Evolutionary conservation across 1,139 yeast species (phyloP), one percentile per base, ranked within the genome.

Genomic region (Pichia terricola): DNA sequence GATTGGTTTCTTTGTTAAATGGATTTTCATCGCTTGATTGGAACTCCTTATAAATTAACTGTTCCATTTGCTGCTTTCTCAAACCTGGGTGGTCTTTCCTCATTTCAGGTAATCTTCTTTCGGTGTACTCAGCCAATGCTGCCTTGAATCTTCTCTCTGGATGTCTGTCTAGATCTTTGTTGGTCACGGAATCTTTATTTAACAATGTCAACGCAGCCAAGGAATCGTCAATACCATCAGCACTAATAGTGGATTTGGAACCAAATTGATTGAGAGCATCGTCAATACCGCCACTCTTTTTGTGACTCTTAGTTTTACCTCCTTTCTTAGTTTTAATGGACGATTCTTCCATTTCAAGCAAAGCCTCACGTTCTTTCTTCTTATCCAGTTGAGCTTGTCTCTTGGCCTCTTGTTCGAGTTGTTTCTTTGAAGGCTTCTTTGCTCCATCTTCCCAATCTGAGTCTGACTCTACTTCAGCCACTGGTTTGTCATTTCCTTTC

Each of bases 71-170:
- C 59, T 82, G 85, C 54, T 80, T 70, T 56, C 95, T 73, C 56
- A 85, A 71, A 9, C 95, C 95, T 3, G 91, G 89, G 53, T 81
- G 71, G 61, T 86, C 95, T 58, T 77, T 71, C 64, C 81, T 79
- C 47, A 81, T 52, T 57, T 81, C 87, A 7, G 94, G 94, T 42
- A 82, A 61, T 56, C 94, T 73, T 47, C 70, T 68, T 51, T 81
- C 91, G 57, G 85, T 88, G 56, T 64, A 85, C 0, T 85, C 88
- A 10, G 76, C 72, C 50, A 70, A 70, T 0, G 95, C 95, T 22
- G 94, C 88, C 68, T 85, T 86, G 63, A 81, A 84, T 60, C 95
- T 75, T 64, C 94, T 75, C 67, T 85, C 95, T 8, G 95, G 95
- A 55, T 85, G 95, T 62, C 87, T 79, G 52, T 85, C 95, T 45